Percentiles rank a stretch among this genome's conserved stretches.
Evolutionary conservation across 495 filamentous ascomycete genomes (phyloP).

Genomic region (Pseudotulostoma volvatum): DNA sequence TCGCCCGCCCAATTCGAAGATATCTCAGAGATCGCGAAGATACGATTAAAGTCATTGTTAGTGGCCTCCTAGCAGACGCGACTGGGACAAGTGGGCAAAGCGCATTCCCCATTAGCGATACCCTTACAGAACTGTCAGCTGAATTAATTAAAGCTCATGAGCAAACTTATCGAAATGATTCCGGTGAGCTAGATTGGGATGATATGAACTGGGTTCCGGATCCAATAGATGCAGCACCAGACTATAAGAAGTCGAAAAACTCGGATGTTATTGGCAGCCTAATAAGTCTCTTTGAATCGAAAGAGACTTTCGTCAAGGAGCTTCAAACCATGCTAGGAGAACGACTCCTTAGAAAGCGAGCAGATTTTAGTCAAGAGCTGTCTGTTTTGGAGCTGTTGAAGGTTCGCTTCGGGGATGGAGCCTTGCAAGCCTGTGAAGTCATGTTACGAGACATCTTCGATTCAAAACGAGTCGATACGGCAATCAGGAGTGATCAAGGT

Average conservation of each 20-base stretch:
- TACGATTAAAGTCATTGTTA: slow-evolving; percentile 72
- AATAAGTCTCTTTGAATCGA: slow-evolving; percentile 69
- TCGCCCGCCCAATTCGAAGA: slow-evolving; percentile 64
- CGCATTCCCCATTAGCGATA: slow-evolving; percentile 23
- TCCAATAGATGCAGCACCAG: slow-evolving; percentile 80
- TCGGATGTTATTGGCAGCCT: slow-evolving; percentile 86
- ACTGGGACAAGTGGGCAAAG: slow-evolving; percentile 28
- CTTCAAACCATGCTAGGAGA: slow-evolving; percentile 73
- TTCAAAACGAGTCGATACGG: slow-evolving; percentile 51
- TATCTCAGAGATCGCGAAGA: slow-evolving; percentile 93
- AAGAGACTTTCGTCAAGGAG: slow-evolving; percentile 85
- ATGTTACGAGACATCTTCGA: slow-evolving; percentile 94
- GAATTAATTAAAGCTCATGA: slow-evolving; percentile 50
- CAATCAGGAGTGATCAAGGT: slow-evolving; percentile 39
- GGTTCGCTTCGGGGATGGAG: slow-evolving; percentile 67
- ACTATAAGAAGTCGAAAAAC: slow-evolving; percentile 75
- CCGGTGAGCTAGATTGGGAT: slow-evolving; percentile 67
- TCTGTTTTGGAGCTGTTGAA: slow-evolving; percentile 78
- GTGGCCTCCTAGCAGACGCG: slow-evolving; percentile 61
- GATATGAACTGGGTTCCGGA: slow-evolving; percentile 87
- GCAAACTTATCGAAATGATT: slow-evolving; percentile 30
- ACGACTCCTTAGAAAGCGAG: slow-evolving; percentile 56
- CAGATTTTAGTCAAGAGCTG: slow-evolving; percentile 58
- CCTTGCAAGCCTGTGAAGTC: slow-evolving; percentile 82
- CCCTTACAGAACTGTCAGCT: slow-evolving; percentile 57